Evolutionary conservation across 1,139 yeast species (phyloP), one percentile per base, ranked within the genome.

Genomic region (Suhomyces yuchorum): DNA sequence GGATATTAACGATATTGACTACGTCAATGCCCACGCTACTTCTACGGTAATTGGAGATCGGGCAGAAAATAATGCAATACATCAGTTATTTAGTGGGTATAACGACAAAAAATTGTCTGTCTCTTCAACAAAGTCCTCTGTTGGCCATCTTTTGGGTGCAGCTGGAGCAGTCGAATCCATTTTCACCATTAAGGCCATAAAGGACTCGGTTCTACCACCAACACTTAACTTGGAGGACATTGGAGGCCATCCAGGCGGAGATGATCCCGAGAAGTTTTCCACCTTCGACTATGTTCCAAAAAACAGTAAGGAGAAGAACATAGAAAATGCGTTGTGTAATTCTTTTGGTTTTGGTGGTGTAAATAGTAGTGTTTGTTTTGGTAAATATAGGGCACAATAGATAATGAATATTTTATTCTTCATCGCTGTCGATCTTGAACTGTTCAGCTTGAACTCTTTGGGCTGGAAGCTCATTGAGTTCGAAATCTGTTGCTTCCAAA

Each of bases 291-390:
- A 85, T 57, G 85, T 89, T 4, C 78, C 82, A 0, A 69, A 78
- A 30, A 54, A 59, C 7, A 71, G 85, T 4, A 74, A 70, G 51
- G 49, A 64, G 15, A 70, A 66, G 34, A 58, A 63, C 3, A 62
- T 88, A 8, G 60, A 76, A 7, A 76, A 79, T 55, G 97, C 93
- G 0, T 56, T 95, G 57, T 82, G 91, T 48, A 95, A 95, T 62
- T 89, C 97, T 56, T 93, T 95, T 71, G 99, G 99, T 0, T 93
- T 95, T 70, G 99, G 99, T 8, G 99, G 99, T 12, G 91, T 96
- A 7, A 95, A 95, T 66, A 86, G 96, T 12, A 79, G 96, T 1
- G 56, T 89, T 12, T 71, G 75, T 50, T 81, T 81, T 60, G 73
- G 69, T 46, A 73, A 65, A 52, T 72, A 23, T 35, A 30, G 18